A percentile compares a stretch with the other conserved stretches of the same genome.
Conservation (phyloP, 2,329 filamentous ascomycete genomes). For the Nectriaceae sp. region DNA sequence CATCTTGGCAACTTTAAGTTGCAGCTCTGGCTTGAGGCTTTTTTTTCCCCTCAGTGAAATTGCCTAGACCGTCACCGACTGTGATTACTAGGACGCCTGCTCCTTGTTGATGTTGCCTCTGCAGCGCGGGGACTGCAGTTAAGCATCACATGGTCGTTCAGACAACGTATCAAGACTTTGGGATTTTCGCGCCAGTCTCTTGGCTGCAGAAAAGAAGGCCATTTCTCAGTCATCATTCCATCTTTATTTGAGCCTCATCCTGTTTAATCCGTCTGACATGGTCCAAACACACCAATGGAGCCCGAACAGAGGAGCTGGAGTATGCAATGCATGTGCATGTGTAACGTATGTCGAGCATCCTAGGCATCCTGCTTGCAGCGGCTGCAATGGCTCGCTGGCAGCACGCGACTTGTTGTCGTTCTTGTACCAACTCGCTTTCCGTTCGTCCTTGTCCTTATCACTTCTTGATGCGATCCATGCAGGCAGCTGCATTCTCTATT, state of each 20-base stretch:
- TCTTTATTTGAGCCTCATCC: constrained; percentile 3
- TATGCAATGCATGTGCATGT: constrained; percentile 7
- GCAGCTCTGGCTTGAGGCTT: constrained; percentile 20
- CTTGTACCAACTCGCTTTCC: constrained; percentile 6
- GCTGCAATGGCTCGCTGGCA: constrained; percentile 3
- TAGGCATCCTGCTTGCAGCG: constrained; percentile 1
- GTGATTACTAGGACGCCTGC: not conserved
- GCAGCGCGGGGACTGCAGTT: constrained; percentile 14
- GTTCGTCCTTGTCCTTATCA: constrained; percentile 4
- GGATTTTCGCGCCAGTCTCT: constrained; percentile 7
- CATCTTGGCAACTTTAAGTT: constrained; percentile 12
- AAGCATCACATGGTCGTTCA: constrained; percentile 10
- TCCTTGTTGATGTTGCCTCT: not conserved
- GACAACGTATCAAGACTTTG: constrained; percentile 4
- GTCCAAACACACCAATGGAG: not conserved
- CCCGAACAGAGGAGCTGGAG: not conserved
- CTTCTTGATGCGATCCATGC: constrained; percentile 9
- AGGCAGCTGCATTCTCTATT: constrained; percentile 12
- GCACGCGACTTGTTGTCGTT: constrained; percentile 8
- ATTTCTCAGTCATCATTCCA: constrained; percentile 1
- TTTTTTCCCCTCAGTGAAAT: constrained; percentile 4
- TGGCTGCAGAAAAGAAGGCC: constrained; percentile 3
- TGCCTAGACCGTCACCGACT: not conserved
- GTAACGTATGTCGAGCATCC: constrained; percentile 12
- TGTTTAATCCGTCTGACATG: not conserved